Percentiles rank a stretch among this genome's conserved stretches.
Evolutionary conservation across 768 basidiomycete species (phyloP).

Genomic region (Rickenella mellea): DNA sequence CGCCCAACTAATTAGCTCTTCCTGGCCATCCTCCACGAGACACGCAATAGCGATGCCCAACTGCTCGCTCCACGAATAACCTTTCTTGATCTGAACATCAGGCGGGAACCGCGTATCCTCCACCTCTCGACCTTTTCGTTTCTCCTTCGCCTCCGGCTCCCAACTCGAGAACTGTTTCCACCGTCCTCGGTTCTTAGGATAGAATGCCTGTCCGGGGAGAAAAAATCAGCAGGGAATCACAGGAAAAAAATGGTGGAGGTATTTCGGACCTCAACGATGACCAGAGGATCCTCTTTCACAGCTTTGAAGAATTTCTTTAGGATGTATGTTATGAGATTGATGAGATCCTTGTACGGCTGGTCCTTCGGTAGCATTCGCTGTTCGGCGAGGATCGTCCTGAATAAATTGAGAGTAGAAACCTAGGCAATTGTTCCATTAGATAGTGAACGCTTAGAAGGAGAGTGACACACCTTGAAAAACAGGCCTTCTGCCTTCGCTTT

Average conservation of each 20-base stretch:
- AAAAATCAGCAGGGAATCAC: not conserved
- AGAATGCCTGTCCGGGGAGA: slow-evolving; percentile 52
- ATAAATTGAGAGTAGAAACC: slow-evolving; percentile 85
- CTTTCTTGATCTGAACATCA: slow-evolving; percentile 79
- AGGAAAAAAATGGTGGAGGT: not conserved
- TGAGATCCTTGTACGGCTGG: slow-evolving; percentile 73
- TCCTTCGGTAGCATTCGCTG: slow-evolving; percentile 71
- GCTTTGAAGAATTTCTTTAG: slow-evolving; percentile 93
- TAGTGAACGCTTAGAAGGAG: not conserved
- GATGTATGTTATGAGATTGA: slow-evolving; percentile 76
- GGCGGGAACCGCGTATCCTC: slow-evolving; percentile 39
- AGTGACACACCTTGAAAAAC: slow-evolving; percentile 76
- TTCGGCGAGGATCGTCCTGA: slow-evolving; percentile 79
- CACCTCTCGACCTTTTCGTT: slow-evolving; percentile 22
- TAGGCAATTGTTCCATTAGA: slow-evolving; percentile 22
- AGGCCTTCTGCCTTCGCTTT: slow-evolving; percentile 88
- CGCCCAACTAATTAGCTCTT: slow-evolving; percentile 66
- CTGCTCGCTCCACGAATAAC: slow-evolving; percentile 83
- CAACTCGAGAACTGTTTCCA: slow-evolving; percentile 83
- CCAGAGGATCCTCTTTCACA: slow-evolving; percentile 72
- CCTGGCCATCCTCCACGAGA: slow-evolving; percentile 57
- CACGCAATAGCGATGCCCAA: slow-evolving; percentile 76
- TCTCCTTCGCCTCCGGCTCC: slow-evolving; percentile 39
- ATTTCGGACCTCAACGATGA: slow-evolving; percentile 69
- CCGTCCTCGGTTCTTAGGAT: slow-evolving; percentile 77